phyloP scores from a whole-genome alignment of 2,329 filamentous ascomycete genomes.

The Colletotrichum sublineola region DNA sequence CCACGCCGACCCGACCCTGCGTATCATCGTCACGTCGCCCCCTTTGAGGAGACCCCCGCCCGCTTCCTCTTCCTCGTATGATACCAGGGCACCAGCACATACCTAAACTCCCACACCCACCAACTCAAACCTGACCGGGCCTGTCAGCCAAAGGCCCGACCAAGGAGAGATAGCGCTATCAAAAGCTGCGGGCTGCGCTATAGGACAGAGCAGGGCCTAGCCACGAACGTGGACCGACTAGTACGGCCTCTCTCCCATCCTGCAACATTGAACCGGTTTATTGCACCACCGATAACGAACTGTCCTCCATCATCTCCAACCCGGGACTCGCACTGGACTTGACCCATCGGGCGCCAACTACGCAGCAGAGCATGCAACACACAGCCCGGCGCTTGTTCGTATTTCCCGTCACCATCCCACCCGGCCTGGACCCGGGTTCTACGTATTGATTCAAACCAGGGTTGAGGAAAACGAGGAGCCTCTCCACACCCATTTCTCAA shows the following conservation, averaged over 20 bases:
- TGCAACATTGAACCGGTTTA: slow-evolving; percentile 37
- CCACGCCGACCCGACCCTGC: slow-evolving; percentile 38
- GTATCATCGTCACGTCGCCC: slow-evolving; percentile 28
- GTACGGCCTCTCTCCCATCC: slow-evolving; percentile 10
- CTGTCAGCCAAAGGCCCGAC: not conserved
- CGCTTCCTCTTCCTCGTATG: not conserved
- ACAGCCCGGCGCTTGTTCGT: slow-evolving; percentile 25
- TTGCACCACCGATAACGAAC: slow-evolving; percentile 39
- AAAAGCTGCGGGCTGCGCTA: slow-evolving; percentile 17
- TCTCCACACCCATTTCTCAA: slow-evolving; percentile 39
- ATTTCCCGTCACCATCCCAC: slow-evolving; percentile 28
- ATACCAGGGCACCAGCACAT: slow-evolving; percentile 11
- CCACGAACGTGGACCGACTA: slow-evolving; percentile 37
- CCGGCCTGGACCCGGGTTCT: slow-evolving; percentile 38
- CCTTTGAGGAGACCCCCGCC: slow-evolving; percentile 22
- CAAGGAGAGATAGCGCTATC: slow-evolving; percentile 29
- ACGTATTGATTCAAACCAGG: slow-evolving; percentile 33
- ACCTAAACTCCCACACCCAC: not conserved
- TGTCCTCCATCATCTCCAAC: slow-evolving; percentile 23
- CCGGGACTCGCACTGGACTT: not conserved
- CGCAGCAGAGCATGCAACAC: no score
- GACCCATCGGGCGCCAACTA: no score
- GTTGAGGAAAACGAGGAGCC: slow-evolving; percentile 12
- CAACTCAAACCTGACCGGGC: not conserved
- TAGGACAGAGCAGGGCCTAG: slow-evolving; percentile 18